Conservation (phyloP, 1,284 basidiomycete genomes). For the Ceratobasidium sp. region DNA sequence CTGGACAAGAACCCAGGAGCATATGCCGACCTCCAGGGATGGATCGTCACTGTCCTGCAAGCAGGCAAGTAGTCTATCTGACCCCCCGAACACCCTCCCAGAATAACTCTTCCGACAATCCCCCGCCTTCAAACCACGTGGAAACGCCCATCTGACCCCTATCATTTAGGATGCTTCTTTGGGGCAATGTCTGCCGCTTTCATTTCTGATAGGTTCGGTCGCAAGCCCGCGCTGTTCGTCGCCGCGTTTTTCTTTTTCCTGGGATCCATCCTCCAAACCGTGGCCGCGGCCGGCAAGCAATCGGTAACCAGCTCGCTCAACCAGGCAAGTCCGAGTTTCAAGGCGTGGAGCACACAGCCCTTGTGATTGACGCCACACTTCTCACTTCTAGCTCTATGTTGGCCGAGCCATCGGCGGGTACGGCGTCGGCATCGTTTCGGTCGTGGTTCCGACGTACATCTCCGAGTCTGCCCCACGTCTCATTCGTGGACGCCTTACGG, state of each 20-base stretch:
- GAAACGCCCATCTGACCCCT: slow-evolving; percentile 9
- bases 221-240: slow-evolving; percentile 53
- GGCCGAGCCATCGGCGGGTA: slow-evolving; percentile 52
- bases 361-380: slow-evolving; percentile 6
- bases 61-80: slow-evolving; percentile 47
- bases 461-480: slow-evolving; percentile 49
- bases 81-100: slow-evolving; percentile 15
- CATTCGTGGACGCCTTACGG: slow-evolving; percentile 51
- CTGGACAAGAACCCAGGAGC: slow-evolving; percentile 45
- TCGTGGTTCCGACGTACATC: slow-evolving; percentile 51
- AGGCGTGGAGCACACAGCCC: not conserved
- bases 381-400: slow-evolving; percentile 51
- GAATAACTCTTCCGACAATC: slow-evolving; percentile 28
- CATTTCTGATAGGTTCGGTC: slow-evolving; percentile 54
- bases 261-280: slow-evolving; percentile 54
- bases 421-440: slow-evolving; percentile 50
- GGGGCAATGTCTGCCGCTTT: slow-evolving; percentile 54
- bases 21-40: slow-evolving; percentile 52
- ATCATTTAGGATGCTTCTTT: slow-evolving; percentile 51
- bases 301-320: slow-evolving; percentile 49
- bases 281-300: slow-evolving; percentile 51
- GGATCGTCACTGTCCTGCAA: slow-evolving; percentile 52
- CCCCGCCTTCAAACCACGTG: not conserved
- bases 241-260: slow-evolving; percentile 54
- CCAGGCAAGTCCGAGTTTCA: slow-evolving; percentile 40